Conservation (phyloP, 176 grass and related monocot genomes). For the Thinopyrum elongatum region DNA sequence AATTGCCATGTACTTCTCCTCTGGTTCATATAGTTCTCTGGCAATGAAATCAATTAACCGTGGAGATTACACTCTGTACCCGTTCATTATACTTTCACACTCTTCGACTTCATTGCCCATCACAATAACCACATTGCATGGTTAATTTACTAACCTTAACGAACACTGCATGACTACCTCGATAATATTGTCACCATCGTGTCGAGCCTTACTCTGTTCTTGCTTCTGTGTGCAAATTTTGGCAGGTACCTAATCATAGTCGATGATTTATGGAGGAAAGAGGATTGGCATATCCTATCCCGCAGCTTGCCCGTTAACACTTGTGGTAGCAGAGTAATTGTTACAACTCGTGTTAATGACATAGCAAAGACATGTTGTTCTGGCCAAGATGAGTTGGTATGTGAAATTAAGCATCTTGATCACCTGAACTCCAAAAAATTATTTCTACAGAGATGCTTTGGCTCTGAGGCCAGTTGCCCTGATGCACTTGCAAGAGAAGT, state of each 20-base stretch:
- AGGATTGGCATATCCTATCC: not conserved
- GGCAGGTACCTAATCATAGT: slow-evolving; percentile 10
- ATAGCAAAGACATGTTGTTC: not conserved
- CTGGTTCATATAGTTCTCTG: not conserved
- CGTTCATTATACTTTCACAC: not conserved
- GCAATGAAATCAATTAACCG: not conserved
- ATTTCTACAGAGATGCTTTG: not conserved
- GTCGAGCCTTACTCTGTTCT: not conserved
- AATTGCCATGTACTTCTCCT: not conserved
- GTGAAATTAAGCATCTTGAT: not conserved
- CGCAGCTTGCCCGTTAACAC: not conserved
- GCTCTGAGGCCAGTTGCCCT: not conserved
- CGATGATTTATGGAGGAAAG: slow-evolving; percentile 8
- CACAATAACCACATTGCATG: not conserved
- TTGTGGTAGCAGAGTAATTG: not conserved
- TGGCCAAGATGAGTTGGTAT: not conserved
- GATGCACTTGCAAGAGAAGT: not conserved
- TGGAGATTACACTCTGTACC: not conserved
- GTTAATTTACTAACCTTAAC: not conserved
- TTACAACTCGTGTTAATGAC: not conserved
- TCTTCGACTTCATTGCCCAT: not conserved
- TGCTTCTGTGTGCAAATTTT: not conserved
- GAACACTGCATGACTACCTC: not conserved
- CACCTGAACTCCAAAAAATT: not conserved
- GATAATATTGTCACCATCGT: not conserved